phyloP scores from a whole-genome alignment of 2,329 filamentous ascomycete species.

The Aspergillus candidus region DNA sequence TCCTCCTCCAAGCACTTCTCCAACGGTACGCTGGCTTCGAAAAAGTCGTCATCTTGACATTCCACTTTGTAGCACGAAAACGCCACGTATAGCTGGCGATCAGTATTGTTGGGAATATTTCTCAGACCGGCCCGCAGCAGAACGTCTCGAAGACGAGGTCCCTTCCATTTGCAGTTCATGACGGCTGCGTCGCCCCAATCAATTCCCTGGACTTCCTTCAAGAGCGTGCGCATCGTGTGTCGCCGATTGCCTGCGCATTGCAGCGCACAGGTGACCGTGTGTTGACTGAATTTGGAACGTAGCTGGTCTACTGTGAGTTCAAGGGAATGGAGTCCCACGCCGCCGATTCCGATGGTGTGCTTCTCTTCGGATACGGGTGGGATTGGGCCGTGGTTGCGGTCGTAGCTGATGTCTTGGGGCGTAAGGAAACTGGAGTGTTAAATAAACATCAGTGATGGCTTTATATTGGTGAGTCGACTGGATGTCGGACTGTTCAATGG shows the following conservation, averaged over 20 bases:
- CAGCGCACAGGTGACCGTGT: conserved; percentile 51
- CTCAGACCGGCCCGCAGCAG: conserved; percentile 38
- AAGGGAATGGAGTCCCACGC: conserved; percentile 41
- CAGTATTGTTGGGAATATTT: conserved; percentile 25
- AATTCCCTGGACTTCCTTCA: conserved; percentile 55
- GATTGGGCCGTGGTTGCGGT: conserved; percentile 54
- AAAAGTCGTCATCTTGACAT: conserved; percentile 55
- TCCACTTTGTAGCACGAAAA: conserved; percentile 50
- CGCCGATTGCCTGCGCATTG: conserved; percentile 57
- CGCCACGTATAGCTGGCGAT: conserved; percentile 43
- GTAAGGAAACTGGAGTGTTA: conserved; percentile 45
- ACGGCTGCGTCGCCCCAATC: conserved; percentile 57
- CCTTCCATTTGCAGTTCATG: conserved; percentile 55
- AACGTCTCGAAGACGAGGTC: conserved; percentile 49
- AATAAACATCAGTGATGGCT: no score
- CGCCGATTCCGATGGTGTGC: conserved; percentile 45
- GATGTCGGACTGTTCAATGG: no score
- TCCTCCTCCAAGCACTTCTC: conserved; percentile 39
- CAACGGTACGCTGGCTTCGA: conserved; percentile 51
- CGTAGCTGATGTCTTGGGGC: conserved; percentile 46
- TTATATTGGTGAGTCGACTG: no score
- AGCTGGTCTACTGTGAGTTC: conserved; percentile 45
- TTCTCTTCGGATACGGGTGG: conserved; percentile 41
- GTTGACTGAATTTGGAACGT: conserved; percentile 44
- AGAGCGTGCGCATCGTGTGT: conserved; percentile 54